Evolutionary conservation across 2,329 filamentous ascomycete genomes (phyloP).

Genomic region (Penicillium griseofulvum): DNA sequence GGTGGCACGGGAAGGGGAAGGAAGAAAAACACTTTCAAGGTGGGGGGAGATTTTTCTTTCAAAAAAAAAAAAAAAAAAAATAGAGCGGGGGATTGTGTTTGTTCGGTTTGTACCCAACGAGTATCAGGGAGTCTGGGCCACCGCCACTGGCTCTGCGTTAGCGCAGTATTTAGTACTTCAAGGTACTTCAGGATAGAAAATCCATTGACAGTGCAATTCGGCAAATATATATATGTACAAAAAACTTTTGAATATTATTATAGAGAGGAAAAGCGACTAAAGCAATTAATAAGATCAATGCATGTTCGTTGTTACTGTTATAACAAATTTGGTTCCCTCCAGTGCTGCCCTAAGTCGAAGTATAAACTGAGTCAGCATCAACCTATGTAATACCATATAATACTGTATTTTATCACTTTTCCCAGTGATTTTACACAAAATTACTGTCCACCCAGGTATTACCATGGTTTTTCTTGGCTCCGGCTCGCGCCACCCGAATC

Average conservation of each 20-base stretch:
- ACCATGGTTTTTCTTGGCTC: not conserved
- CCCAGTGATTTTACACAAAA: rapidly evolving
- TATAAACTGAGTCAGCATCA: slow-evolving; percentile 2
- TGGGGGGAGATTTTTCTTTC: slow-evolving; percentile 27
- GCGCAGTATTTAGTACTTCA: not conserved
- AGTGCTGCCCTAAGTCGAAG: not conserved
- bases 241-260: no score
- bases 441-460: not conserved
- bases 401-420: not conserved
- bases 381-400: not conserved
- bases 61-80: slow-evolving; percentile 8
- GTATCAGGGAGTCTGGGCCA: slow-evolving; percentile 4
- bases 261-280: rapidly evolving
- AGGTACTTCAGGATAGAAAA: not conserved
- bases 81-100: not conserved
- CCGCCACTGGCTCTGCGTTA: not conserved
- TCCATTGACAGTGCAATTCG: not conserved
- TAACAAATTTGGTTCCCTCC: slow-evolving; percentile 9
- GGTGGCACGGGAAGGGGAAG: slow-evolving; percentile 10
- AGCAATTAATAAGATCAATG: not conserved
- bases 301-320: not conserved
- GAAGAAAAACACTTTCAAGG: slow-evolving; percentile 30
- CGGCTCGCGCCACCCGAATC: slow-evolving; percentile 12
- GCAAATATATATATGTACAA: not conserved
- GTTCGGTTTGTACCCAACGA: slow-evolving; percentile 14